Evolutionary conservation across 352 stramenopile species (phyloP), one percentile per base, ranked within the genome.

Genomic region (Saprolegnia parasitica): DNA sequence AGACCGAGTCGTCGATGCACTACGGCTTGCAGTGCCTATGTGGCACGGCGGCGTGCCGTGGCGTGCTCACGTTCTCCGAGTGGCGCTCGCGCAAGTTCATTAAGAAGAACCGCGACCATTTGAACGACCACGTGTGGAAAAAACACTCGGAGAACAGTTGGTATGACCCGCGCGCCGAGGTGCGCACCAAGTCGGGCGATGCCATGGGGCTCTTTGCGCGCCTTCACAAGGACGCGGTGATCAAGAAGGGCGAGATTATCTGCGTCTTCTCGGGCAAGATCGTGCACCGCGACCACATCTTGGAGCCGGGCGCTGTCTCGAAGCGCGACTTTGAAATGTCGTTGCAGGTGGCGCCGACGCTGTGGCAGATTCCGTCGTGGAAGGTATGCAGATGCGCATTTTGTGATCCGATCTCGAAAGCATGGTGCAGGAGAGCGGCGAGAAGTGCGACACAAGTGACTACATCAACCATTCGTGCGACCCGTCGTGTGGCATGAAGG

Each of bases 401-500:
- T 67, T 57, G 16, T 23, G 5, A 67, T 46, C 16, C 29, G 29
- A 35, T 35, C 2, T 5, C 29, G 2, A 35, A 35, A 35, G 29
- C 29, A 35, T 35, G 2, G 18, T 5, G 9, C 46, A 70, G 63
- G 63, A 70, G 52, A 70, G 63, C 49, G 63, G 63, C 15, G 63
- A 70, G 35, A 58, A 70, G 63, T 70, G 37, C 54, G 63, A 70
- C 63, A 70, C 63, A 37, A 70, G 63, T 24, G 63, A 70, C 39
- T 70, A 49, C 26, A 70, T 70, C 66, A 72, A 72, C 39, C 66
- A 72, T 21, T 68, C 56, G n/a, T 71, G 64, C 45, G 64, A 71
- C 46, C 64, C 64, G 21, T 65, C 49, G 10, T 65, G 49, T 23
- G 49, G 64, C 40, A 65, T 71, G 49, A 83, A 87, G 13, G 75